Evolutionary conservation across 1,284 basidiomycete species (phyloP).

Genomic region (Gomphus sp.): DNA sequence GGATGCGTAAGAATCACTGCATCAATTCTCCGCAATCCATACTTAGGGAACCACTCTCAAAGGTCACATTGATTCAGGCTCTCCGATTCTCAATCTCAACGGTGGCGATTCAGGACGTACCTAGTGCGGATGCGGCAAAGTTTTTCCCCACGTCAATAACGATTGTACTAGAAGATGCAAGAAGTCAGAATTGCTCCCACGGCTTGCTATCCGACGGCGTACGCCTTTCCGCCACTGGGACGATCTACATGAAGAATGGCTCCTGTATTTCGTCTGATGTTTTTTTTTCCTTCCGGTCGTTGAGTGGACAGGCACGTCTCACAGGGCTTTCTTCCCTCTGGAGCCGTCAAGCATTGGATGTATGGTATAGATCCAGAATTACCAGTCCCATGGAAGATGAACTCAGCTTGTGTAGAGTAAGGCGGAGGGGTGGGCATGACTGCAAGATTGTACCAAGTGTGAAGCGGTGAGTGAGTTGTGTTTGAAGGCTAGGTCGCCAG

Average conservation of each 20-base stretch:
- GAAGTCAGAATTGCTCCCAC: not conserved
- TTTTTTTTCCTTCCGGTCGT: slow-evolving; percentile 58
- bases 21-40: slow-evolving; percentile 64
- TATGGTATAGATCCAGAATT: slow-evolving; percentile 63
- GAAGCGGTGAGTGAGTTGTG: not conserved
- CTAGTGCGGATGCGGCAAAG: slow-evolving; percentile 61
- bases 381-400: slow-evolving; percentile 69
- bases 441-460: not conserved
- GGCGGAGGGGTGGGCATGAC: not conserved
- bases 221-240: slow-evolving; percentile 43
- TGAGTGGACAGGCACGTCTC: slow-evolving; percentile 61
- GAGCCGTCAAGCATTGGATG: slow-evolving; percentile 55
- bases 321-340: slow-evolving; percentile 39
- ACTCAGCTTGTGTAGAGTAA: slow-evolving; percentile 26
- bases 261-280: slow-evolving; percentile 69
- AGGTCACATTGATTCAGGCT: not conserved
- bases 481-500: not conserved
- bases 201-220: slow-evolving; percentile 21
- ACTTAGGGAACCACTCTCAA: slow-evolving; percentile 71
- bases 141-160: slow-evolving; percentile 78
- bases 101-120: not conserved
- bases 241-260: slow-evolving; percentile 47
- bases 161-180: slow-evolving; percentile 40
- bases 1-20: slow-evolving; percentile 73
- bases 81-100: not conserved